Base-by-base conservation (phyloP, 169 alveolate genomes). In the Besnoitia besnoiti region DNA sequence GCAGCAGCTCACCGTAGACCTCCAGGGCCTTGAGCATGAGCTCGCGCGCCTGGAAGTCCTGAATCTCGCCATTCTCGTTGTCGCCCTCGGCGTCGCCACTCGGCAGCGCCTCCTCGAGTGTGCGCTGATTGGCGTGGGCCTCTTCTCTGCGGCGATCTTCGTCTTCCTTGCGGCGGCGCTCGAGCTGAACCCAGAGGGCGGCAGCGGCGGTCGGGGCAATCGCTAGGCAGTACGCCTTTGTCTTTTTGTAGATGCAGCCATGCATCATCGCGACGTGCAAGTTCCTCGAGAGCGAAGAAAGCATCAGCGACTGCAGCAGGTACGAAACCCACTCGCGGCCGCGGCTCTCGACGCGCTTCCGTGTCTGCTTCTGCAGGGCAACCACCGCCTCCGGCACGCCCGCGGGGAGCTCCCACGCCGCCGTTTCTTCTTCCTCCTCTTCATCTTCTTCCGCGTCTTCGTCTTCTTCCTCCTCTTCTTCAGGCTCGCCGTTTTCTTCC, bases 271-370 rank as follows among this genome's bases (percentile, higher is more conserved):
- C 82, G 30, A 62, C 62, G 42, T 61, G 37, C 14, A 87, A 16
- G 24, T 61, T 61, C 37, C 51, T 0, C n/a, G 49, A 19, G 30
- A 76, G 4, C 55, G 77, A 61, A 21, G 85, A 0, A 16, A 87
- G 91, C 27, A 67, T 35, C 35, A 87, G 85, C 3, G 91, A 87
- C 91, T 87, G 91, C 47, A 87, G 85, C 67, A 87, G 91, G 42
- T 21, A 46, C 46, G 85, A 55, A 30, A 61, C 46, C 59, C 91
- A 87, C 39, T 51, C 84, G 7, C 73, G 21, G 33, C 91, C 85
- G 0, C 85, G 46, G 44, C n/a, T 35, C 16, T n/a, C 24, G 27
- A 87, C 46, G 14, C 42, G 5, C 62, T 27, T 40, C 37, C 14
- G 5, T 30, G 59, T 73, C 51, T 87, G 85, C 16, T 37, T 67